Conservation (phyloP, 352 stramenopile genomes). For the Globisporangium echinulatum region DNA sequence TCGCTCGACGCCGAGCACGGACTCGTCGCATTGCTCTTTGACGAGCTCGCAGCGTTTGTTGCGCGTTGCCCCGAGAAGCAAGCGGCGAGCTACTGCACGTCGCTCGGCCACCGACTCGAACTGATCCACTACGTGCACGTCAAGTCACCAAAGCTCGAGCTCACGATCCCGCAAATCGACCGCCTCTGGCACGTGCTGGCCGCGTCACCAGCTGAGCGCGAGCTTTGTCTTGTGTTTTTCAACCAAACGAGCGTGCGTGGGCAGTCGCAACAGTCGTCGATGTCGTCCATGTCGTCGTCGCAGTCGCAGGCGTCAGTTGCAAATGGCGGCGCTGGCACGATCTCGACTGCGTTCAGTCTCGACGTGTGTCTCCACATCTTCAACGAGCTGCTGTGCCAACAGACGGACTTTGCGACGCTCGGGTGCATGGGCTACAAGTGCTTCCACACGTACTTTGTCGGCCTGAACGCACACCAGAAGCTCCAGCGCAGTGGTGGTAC, state of each 20-base stretch:
- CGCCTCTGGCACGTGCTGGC: conserved; percentile 73
- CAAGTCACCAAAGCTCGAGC: conserved; percentile 69
- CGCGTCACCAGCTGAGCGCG: conserved; percentile 58
- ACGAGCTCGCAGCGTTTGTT: conserved; percentile 80
- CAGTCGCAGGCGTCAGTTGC: conserved; percentile 10
- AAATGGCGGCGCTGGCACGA: conserved; percentile 23
- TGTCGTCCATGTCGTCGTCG: conserved; percentile 4
- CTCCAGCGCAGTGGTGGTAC: conserved; percentile 12
- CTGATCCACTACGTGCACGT: conserved; percentile 84
- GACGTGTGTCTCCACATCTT: conserved; percentile 82
- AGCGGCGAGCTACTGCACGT: conserved; percentile 48
- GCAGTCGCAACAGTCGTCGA: conserved; percentile 21
- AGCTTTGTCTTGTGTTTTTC: conserved; percentile 83
- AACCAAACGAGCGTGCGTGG: conserved; percentile 66
- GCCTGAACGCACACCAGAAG: conserved; percentile 59
- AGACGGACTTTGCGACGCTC: conserved; percentile 69
- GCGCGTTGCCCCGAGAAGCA: conserved; percentile 44
- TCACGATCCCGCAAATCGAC: conserved; percentile 70
- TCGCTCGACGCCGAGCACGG: conserved; percentile 66
- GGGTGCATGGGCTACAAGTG: conserved; percentile 78
- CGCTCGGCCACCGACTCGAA: conserved; percentile 78
- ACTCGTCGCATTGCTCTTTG: conserved; percentile 73
- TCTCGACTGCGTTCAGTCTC: conserved; percentile 68
- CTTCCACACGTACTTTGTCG: conserved; percentile 85
- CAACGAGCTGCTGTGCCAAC: conserved; percentile 71